Conservation (phyloP, 345 rosid species). For the Nephelium lappaceum region DNA sequence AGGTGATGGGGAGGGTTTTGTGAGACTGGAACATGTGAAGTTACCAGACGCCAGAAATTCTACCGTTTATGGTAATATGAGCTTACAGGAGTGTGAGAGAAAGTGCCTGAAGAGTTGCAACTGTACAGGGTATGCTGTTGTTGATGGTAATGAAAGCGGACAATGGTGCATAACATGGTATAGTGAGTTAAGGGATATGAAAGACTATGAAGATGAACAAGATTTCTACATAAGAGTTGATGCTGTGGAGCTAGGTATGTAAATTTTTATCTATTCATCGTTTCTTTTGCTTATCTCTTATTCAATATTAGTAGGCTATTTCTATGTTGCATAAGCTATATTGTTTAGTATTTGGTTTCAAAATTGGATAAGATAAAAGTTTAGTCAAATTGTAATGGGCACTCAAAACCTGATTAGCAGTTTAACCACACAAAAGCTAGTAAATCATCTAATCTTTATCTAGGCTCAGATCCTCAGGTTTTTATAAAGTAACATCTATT, state of each 20-base stretch:
- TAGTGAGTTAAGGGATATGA: not conserved
- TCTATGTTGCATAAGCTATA: too few relatives aligned
- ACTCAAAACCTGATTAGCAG: too few relatives aligned
- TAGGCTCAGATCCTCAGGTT: too few relatives aligned
- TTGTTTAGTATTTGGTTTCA: not conserved
- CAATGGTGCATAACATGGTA: not conserved
- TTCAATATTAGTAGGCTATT: too few relatives aligned
- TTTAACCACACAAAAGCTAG: too few relatives aligned
- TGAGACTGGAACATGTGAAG: not conserved
- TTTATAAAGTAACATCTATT: too few relatives aligned
- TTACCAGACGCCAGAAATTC: not conserved
- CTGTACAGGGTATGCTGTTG: not conserved
- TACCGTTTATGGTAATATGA: not conserved
- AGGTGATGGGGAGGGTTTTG: conserved; percentile 3
- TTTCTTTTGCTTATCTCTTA: too few relatives aligned
- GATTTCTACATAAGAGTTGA: not conserved
- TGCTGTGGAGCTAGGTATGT: conserved; percentile 9
- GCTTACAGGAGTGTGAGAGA: not conserved
- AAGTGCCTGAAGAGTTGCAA: conserved; percentile 9
- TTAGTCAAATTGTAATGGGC: too few relatives aligned
- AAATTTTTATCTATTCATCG: not conserved
- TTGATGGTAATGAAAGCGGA: not conserved
- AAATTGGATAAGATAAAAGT: too few relatives aligned
- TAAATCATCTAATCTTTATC: too few relatives aligned
- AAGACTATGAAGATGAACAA: not conserved